Conservation (phyloP, 108 stramenopile genomes). For the Cafeteria roenbergensis region DNA sequence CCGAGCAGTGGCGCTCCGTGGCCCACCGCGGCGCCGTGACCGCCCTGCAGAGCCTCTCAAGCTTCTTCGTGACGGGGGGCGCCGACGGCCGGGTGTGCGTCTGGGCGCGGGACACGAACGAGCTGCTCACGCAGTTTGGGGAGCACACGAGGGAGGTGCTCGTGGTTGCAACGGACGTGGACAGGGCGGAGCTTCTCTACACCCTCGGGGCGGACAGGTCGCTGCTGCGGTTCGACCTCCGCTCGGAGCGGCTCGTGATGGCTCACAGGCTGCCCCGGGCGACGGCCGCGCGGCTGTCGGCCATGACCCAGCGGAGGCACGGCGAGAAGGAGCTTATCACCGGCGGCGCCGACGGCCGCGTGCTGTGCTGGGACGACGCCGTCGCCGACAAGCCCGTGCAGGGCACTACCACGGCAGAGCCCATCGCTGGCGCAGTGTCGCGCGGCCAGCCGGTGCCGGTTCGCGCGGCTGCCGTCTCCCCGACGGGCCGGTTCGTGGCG, state of each 20-base stretch:
- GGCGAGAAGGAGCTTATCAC: conserved; percentile 40
- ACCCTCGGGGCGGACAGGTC: conserved; percentile 29
- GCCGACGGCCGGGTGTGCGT: conserved; percentile 36
- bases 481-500: conserved; percentile 36
- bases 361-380: conserved; percentile 46
- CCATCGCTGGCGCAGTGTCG: no score
- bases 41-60: conserved; percentile 15
- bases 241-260: conserved; percentile 27
- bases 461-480: conserved; percentile 18
- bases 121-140: conserved; percentile 31
- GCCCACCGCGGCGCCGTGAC: conserved; percentile 34
- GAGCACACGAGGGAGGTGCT: conserved; percentile 32
- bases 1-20: conserved; percentile 23
- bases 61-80: conserved; percentile 28
- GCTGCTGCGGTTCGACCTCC: conserved; percentile 35
- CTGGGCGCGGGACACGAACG: conserved; percentile 33
- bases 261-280: conserved; percentile 8
- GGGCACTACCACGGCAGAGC: no score
- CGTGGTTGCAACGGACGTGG: conserved; percentile 24
- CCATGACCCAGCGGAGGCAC: conserved; percentile 34
- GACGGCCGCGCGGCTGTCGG: conserved; percentile 21
- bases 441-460: not conserved
- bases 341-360: conserved; percentile 27
- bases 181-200: conserved; percentile 29
- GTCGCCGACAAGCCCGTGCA: conserved; percentile 12